Evolutionary conservation across 306 rosid genomes (phyloP).

Genomic region (Casuarina cunninghamiana): DNA sequence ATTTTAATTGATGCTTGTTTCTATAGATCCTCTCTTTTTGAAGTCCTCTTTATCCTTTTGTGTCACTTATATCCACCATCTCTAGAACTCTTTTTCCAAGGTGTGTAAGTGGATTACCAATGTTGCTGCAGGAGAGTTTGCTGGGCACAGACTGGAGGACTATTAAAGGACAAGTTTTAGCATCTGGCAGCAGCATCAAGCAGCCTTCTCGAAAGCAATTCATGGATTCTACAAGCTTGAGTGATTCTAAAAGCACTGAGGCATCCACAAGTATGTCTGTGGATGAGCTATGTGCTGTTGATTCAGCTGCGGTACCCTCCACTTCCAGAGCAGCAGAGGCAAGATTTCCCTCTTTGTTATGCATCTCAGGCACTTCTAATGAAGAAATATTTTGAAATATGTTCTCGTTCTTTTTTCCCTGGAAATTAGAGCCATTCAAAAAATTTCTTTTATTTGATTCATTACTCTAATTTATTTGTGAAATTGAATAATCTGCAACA

Average conservation of each 20-base stretch:
- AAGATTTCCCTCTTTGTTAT: slow-evolving; percentile 24
- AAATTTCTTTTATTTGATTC: neutral
- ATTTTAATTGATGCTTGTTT: neutral
- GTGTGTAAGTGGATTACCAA: neutral
- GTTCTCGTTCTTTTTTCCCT: neutral
- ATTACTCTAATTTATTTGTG: neutral
- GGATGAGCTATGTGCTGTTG: slow-evolving; percentile 70
- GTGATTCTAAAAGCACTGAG: slow-evolving; percentile 85
- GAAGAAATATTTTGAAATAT: neutral
- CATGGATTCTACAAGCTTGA: slow-evolving; percentile 61
- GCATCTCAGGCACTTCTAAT: neutral
- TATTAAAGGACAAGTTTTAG: slow-evolving; percentile 77
- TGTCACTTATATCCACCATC: neutral
- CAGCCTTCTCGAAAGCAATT: slow-evolving; percentile 74
- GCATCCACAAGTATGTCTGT: slow-evolving; percentile 78
- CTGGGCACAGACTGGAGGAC: slow-evolving; percentile 77
- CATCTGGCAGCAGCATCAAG: slow-evolving; percentile 58
- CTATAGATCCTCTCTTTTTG: neutral
- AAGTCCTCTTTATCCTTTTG: slow-evolving; percentile 5
- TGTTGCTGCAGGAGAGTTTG: slow-evolving; percentile 58
- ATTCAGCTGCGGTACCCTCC: slow-evolving; percentile 75
- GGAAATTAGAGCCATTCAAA: neutral
- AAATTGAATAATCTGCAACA: neutral
- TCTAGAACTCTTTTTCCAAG: neutral
- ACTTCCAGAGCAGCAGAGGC: slow-evolving; percentile 87